A percentile compares a stretch with the other conserved stretches of the same genome.
These are phyloP conservation scores for Nicotiana knightiana DNA, from an alignment of 257 asterid species.

Conservation along the genomic window DNA sequence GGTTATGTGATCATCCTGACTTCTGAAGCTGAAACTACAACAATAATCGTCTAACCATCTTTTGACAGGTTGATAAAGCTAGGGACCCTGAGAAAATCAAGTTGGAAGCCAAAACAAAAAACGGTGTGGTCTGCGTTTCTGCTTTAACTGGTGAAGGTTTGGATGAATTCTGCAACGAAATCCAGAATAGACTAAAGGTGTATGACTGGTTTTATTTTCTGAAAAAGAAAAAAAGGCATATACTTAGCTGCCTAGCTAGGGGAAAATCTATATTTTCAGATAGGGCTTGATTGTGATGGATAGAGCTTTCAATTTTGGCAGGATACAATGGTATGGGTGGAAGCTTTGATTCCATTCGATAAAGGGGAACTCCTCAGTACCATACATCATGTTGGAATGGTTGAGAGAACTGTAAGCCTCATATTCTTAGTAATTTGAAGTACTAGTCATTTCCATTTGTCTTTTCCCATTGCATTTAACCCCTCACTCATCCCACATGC, in stretches of 20 bases:
- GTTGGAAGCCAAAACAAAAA: conserved; percentile 51
- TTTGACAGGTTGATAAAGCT: conserved; percentile 76
- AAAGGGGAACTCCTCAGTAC: conserved; percentile 90
- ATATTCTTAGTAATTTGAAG: background rate
- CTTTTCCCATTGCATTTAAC: background rate
- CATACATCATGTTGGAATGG: conserved; percentile 90
- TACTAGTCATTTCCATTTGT: background rate
- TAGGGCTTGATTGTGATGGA: background rate
- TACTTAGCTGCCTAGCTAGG: background rate
- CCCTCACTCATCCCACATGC: background rate
- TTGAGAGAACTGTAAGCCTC: conserved; percentile 65
- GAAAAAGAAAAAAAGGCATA: background rate
- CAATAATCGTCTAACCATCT: conserved; percentile 12
- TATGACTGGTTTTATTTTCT: conserved; percentile 5
- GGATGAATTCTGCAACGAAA: conserved; percentile 78
- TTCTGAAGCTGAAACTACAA: background rate
- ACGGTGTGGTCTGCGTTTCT: conserved; percentile 74
- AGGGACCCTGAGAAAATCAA: conserved; percentile 53
- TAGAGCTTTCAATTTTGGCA: conserved; percentile 19
- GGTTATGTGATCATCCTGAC: background rate
- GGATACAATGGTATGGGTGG: conserved; percentile 98
- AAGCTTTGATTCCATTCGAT: conserved; percentile 92
- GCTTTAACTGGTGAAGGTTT: conserved; percentile 95
- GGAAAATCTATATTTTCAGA: background rate
- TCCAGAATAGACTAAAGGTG: conserved; percentile 87